Evolutionary conservation across 2,329 filamentous ascomycete genomes (phyloP).

Genomic region (Ambrosiella beaveri): DNA sequence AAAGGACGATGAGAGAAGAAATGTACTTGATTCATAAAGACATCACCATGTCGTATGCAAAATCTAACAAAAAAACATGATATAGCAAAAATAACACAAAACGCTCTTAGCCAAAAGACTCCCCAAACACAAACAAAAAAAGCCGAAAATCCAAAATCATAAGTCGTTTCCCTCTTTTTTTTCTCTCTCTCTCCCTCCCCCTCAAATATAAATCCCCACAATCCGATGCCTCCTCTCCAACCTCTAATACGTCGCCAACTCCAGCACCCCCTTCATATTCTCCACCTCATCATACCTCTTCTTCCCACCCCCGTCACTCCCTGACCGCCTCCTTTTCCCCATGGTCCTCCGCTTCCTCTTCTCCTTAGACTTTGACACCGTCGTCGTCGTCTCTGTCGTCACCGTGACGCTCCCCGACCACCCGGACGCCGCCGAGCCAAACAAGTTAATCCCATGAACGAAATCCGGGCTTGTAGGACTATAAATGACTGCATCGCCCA

Average conservation of each 20-base stretch:
- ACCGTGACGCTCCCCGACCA: background rate
- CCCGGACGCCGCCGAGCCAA: background rate
- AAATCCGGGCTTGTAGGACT: background rate
- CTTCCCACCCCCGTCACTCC: background rate
- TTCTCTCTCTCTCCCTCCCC: background rate
- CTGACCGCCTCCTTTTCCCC: background rate
- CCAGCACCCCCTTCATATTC: background rate
- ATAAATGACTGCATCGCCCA: background rate
- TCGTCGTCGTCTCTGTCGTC: slow-evolving; percentile 2
- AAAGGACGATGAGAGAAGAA: background rate
- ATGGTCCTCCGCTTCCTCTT: background rate
- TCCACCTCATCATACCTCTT: background rate
- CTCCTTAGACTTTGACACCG: background rate
- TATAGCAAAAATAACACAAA: background rate
- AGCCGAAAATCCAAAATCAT: background rate
- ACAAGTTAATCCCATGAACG: slow-evolving; percentile 2
- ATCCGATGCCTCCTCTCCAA: background rate
- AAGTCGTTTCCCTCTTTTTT: background rate
- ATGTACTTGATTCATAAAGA: background rate
- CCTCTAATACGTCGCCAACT: background rate
- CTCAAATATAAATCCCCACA: no score
- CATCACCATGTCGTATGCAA: background rate
- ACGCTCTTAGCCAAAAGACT: background rate
- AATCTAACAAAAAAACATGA: background rate
- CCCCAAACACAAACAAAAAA: background rate